phyloP scores from a whole-genome alignment of 1,139 yeast genomes.

The Hemisphaericaspora lyxosophila region DNA sequence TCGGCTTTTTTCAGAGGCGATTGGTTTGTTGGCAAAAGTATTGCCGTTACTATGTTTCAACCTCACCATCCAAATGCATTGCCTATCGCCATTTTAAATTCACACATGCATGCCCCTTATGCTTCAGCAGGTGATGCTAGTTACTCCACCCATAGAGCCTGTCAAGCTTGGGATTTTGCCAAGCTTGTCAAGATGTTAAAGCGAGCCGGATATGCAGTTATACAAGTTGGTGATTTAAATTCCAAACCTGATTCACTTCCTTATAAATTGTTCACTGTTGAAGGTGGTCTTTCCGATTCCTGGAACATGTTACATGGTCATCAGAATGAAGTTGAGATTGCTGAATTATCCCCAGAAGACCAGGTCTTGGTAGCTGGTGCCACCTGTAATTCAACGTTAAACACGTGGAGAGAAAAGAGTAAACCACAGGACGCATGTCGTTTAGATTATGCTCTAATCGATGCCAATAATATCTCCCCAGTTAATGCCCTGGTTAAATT shows the following conservation, averaged over 20 bases:
- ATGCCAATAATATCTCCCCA: constrained; percentile 52
- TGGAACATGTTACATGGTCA: constrained; percentile 67
- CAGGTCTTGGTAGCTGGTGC: constrained; percentile 76
- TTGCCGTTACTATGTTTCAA: constrained; percentile 69
- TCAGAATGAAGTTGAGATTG: constrained; percentile 32
- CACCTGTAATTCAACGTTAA: constrained; percentile 84
- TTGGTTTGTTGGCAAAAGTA: constrained; percentile 94
- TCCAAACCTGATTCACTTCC: constrained; percentile 86
- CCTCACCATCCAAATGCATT: constrained; percentile 46
- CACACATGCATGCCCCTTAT: constrained; percentile 98
- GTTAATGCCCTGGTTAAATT: constrained; percentile 66
- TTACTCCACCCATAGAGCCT: constrained; percentile 83
- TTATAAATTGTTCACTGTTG: constrained; percentile 66
- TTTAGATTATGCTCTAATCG: constrained; percentile 85
- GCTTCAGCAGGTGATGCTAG: constrained; percentile 81
- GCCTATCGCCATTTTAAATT: constrained; percentile 77
- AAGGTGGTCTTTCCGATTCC: constrained; percentile 73
- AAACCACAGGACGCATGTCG: constrained; percentile 78
- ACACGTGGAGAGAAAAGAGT: constrained; percentile 77
- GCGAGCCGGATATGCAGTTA: constrained; percentile 77
- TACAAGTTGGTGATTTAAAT: constrained; percentile 91
- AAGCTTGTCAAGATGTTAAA: constrained; percentile 61
- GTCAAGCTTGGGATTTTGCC: constrained; percentile 96
- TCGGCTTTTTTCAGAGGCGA: constrained; percentile 94
- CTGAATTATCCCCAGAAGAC: constrained; percentile 56